Conservation (phyloP, 345 rosid genomes). For the Sonneratia caseolaris region DNA sequence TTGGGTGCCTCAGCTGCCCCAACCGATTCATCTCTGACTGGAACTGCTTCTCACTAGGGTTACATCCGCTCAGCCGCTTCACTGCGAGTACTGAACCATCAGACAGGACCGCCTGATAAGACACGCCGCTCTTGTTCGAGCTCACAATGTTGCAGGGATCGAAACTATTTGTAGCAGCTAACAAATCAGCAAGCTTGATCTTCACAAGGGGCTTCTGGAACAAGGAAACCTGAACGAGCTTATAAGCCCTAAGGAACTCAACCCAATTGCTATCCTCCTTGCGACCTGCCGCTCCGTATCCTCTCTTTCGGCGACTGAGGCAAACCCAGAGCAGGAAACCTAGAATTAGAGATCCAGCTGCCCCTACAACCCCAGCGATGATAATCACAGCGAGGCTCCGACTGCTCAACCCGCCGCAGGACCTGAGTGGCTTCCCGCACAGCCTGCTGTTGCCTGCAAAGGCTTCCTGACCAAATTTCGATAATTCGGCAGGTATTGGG, state of each 20-base stretch:
- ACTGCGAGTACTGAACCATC: constrained; percentile 53
- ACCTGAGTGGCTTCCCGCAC: constrained; percentile 44
- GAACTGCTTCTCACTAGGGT: constrained; percentile 41
- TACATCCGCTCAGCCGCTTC: constrained; percentile 39
- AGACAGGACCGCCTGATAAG: constrained; percentile 36
- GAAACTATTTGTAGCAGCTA: constrained; percentile 38
- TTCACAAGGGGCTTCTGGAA: constrained; percentile 52
- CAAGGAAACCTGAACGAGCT: constrained; percentile 51
- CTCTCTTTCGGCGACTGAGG: constrained; percentile 25
- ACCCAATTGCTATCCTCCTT: constrained; percentile 42
- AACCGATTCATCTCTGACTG: constrained; percentile 43
- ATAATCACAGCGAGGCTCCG: constrained; percentile 33
- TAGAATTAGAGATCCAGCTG: constrained; percentile 26
- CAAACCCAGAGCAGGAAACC: constrained; percentile 45
- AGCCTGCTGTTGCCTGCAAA: constrained; percentile 33
- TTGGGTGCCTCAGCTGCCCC: constrained; percentile 53
- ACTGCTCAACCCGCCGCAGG: constrained; percentile 37
- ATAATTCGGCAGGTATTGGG: constrained; percentile 35
- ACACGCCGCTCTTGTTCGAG: constrained; percentile 40
- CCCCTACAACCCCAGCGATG: constrained; percentile 37
- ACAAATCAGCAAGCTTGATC: constrained; percentile 38
- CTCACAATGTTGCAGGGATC: constrained; percentile 21
- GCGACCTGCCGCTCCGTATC: constrained; percentile 27
- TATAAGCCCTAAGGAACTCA: constrained; percentile 35
- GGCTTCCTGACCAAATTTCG: constrained; percentile 18